Percentiles rank a stretch among this genome's conserved stretches.
These are phyloP conservation scores for Saccharomycopsis hybrid DNA, from an alignment of 1,139 yeast genomes.

Conservation along the genomic window DNA sequence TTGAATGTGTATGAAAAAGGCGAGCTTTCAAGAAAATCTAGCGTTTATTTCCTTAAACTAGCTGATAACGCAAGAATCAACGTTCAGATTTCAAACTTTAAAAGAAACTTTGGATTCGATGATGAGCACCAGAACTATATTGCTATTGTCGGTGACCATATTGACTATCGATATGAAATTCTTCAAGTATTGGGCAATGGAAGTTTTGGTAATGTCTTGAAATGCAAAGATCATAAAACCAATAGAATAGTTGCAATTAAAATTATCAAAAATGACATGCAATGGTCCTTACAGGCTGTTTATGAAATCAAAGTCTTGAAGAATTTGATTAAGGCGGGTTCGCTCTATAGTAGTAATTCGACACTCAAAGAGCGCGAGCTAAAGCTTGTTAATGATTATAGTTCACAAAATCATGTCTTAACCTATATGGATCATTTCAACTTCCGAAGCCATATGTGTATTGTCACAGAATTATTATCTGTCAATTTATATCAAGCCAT, in stretches of 20 bases:
- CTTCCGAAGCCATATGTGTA: conserved; percentile 79
- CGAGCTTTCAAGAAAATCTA: conserved; percentile 14
- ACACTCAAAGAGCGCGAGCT: neutral
- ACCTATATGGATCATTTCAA: conserved; percentile 64
- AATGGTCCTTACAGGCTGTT: conserved; percentile 74
- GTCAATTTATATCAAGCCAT: conserved; percentile 62
- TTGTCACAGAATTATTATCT: conserved; percentile 67
- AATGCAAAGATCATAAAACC: conserved; percentile 62
- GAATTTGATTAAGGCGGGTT: conserved; percentile 28
- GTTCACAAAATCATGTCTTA: conserved; percentile 37
- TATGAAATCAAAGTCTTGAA: conserved; percentile 69
- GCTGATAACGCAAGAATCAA: conserved; percentile 28
- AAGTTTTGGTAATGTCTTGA: conserved; percentile 75
- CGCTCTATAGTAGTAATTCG: too few relatives aligned
- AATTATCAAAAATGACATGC: conserved; percentile 65
- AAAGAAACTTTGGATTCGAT: conserved; percentile 65
- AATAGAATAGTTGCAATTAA: conserved; percentile 61
- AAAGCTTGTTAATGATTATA: conserved; percentile 18
- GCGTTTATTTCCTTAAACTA: conserved; percentile 12
- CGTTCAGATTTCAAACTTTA: conserved; percentile 41
- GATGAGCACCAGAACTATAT: conserved; percentile 61
- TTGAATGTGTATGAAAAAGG: conserved; percentile 18
- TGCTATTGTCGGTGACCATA: conserved; percentile 57
- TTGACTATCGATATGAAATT: conserved; percentile 69
- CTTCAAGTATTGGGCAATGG: conserved; percentile 63